A percentile compares a stretch with the other conserved stretches of the same genome.
phyloP scores from a whole-genome alignment of 345 rosid species.

The Eucalyptus grandis region DNA sequence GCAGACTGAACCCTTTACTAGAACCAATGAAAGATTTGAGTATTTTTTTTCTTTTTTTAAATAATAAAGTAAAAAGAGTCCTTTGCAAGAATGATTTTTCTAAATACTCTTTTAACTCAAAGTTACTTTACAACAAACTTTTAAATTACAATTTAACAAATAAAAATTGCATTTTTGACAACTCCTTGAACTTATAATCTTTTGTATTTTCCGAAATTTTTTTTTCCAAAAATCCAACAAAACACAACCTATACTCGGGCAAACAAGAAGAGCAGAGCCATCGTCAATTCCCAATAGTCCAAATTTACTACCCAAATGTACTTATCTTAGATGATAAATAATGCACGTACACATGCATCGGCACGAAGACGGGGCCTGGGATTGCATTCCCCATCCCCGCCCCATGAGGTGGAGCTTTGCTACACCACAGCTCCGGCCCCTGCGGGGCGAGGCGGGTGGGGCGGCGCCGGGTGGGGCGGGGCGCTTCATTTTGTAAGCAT shows the following conservation, averaged over 20 bases:
- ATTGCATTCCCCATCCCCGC: neutral
- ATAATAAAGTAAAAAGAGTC: neutral
- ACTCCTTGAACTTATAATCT: neutral
- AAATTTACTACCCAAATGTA: neutral
- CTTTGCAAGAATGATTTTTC: neutral
- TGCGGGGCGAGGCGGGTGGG: rapidly evolving
- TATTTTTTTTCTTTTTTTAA: no score
- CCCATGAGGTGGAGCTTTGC: neutral
- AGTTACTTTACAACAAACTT: no score
- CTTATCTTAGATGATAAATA: neutral
- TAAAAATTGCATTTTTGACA: neutral
- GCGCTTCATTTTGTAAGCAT: neutral
- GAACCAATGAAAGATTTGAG: neutral
- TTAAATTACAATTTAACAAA: neutral
- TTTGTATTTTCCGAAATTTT: rapidly evolving
- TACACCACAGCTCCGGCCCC: neutral
- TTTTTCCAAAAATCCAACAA: neutral
- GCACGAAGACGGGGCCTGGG: neutral
- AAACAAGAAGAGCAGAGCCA: neutral
- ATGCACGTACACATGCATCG: neutral
- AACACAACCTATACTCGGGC: neutral
- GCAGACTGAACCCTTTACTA: rapidly evolving
- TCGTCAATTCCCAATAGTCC: neutral
- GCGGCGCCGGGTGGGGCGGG: rapidly evolving
- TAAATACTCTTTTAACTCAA: neutral